These are phyloP conservation scores for Brettanomyces naardenensis DNA, from an alignment of 805 yeast genomes.

Conservation along the genomic window DNA sequence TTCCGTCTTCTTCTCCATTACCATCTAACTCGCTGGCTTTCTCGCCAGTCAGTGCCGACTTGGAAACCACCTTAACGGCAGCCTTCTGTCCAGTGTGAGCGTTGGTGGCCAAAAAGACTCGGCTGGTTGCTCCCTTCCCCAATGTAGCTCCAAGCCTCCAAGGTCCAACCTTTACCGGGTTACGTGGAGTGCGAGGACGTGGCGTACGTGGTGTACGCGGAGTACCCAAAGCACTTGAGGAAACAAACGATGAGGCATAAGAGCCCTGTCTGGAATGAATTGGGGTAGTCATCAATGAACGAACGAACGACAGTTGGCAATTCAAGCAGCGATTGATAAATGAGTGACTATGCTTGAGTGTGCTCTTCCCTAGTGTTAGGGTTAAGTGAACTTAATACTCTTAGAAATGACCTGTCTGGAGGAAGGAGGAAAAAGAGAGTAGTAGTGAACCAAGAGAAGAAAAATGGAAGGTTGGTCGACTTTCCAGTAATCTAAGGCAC, in stretches of 20 bases:
- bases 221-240: conserved; percentile 11
- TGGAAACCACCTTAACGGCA: conserved; percentile 94
- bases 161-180: conserved; percentile 66
- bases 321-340: not conserved
- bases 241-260: conserved; percentile 46
- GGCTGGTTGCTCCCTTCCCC: conserved; percentile 95
- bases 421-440: not conserved
- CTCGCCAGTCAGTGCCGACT: conserved; percentile 48
- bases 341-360: not conserved
- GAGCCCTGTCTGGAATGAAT: conserved; percentile 52
- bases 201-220: conserved; percentile 1
- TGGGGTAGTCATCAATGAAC: conserved; percentile 21
- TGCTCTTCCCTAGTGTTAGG: not conserved
- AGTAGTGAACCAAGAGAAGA: no score
- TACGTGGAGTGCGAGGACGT: not conserved
- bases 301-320: not conserved
- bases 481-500: no score
- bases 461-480: no score
- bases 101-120: conserved; percentile 89
- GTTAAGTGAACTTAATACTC: no score
- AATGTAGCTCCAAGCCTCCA: conserved; percentile 94
- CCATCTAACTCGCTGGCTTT: not conserved
- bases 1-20: conserved; percentile 18
- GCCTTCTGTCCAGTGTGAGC: conserved; percentile 80
- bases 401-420: not conserved